Evolutionary conservation across 257 asterid species (phyloP).

Genomic region (Fraxinus cuspidata): DNA sequence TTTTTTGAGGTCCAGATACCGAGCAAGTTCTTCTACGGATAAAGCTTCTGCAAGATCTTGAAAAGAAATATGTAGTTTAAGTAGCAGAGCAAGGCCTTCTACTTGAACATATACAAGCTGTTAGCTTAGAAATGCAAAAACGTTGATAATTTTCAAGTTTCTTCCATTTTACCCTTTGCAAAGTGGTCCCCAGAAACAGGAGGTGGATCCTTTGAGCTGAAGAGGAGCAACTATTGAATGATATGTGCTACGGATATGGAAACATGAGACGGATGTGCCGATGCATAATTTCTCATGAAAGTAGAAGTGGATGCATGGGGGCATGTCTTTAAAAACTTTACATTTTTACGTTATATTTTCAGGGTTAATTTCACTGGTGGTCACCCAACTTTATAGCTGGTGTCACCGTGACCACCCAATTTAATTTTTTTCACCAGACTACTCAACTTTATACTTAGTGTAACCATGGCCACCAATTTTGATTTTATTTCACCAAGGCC

Average conservation of each 20-base stretch:
- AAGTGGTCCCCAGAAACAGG: background rate
- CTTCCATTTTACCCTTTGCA: background rate
- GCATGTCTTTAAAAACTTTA: background rate
- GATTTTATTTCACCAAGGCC: too few relatives aligned
- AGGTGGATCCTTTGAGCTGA: background rate
- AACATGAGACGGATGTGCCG: background rate
- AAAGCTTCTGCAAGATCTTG: constrained; percentile 77
- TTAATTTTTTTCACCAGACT: too few relatives aligned
- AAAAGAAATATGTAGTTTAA: constrained; percentile 14
- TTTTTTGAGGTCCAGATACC: constrained; percentile 71
- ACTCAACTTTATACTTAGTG: too few relatives aligned
- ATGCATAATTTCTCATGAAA: background rate
- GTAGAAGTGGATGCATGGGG: background rate
- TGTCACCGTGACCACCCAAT: too few relatives aligned
- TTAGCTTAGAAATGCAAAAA: background rate
- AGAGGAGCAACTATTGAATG: background rate
- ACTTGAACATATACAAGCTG: background rate
- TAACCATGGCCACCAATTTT: too few relatives aligned
- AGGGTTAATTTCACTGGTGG: too few relatives aligned
- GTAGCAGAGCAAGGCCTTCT: background rate
- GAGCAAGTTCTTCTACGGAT: constrained; percentile 70
- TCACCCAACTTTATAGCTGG: too few relatives aligned
- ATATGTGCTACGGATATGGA: background rate
- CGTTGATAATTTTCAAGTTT: background rate
- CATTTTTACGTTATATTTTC: background rate